Conservation (phyloP, 768 basidiomycete species). For the Dioszegia crocea region DNA sequence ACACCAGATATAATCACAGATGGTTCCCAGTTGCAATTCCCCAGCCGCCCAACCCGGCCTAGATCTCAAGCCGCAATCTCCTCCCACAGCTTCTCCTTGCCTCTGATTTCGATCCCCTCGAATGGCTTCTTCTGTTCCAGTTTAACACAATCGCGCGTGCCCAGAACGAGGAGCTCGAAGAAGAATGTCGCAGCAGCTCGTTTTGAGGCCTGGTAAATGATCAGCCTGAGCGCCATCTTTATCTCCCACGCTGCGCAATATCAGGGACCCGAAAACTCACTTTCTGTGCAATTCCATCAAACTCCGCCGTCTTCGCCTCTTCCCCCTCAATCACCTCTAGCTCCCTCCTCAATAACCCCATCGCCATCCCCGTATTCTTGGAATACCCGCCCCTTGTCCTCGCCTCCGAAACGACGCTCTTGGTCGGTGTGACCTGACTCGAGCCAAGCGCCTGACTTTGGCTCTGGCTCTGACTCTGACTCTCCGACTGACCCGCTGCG, state of each 20-base stretch:
- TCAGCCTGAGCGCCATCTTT: constrained; percentile 7
- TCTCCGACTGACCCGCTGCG: constrained; percentile 15
- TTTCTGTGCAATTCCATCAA: constrained; percentile 53
- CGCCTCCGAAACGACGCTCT: constrained; percentile 16
- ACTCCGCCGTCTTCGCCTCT: constrained; percentile 63
- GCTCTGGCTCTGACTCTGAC: constrained; percentile 28
- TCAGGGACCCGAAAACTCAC: constrained; percentile 20
- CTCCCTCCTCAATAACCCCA: constrained; percentile 54
- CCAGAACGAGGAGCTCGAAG: constrained; percentile 91
- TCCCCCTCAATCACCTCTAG: constrained; percentile 50
- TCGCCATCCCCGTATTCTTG: constrained; percentile 42
- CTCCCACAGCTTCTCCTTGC: constrained; percentile 82
- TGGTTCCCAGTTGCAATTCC: neutral
- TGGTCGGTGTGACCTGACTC: constrained; percentile 30
- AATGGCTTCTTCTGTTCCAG: constrained; percentile 70
- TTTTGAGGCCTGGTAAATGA: constrained; percentile 64
- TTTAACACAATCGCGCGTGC: constrained; percentile 85
- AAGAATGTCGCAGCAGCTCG: constrained; percentile 94
- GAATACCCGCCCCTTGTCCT: constrained; percentile 19
- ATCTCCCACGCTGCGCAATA: too few species aligned
- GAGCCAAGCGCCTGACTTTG: constrained; percentile 1
- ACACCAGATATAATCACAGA: neutral
- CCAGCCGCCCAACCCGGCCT: neutral
- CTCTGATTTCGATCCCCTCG: constrained; percentile 76
- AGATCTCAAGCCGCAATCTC: constrained; percentile 24